Conservation (phyloP, 177 flowering plant genomes). For the Telopea speciosissima region DNA sequence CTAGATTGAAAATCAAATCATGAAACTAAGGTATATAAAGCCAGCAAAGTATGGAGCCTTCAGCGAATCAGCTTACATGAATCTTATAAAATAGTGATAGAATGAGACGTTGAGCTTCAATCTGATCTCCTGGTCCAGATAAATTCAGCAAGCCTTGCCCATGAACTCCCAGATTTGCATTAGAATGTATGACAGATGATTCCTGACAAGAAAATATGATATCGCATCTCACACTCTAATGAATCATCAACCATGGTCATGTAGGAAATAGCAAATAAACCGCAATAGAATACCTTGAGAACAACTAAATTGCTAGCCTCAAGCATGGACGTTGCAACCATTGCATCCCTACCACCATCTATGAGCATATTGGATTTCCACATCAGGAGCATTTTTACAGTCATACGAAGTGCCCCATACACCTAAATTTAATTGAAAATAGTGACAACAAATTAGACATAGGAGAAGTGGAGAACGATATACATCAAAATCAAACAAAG, state of each 20-base stretch:
- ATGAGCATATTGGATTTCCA: conserved; percentile 88
- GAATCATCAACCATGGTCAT: conserved; percentile 36
- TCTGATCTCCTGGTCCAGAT: conserved; percentile 82
- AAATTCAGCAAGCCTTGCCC: conserved; percentile 94
- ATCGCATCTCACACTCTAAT: background rate
- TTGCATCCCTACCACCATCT: conserved; percentile 79
- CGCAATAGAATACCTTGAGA: conserved; percentile 54
- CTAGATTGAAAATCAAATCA: no score
- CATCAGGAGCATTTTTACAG: conserved; percentile 91
- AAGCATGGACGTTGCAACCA: conserved; percentile 81
- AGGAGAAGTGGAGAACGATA: background rate
- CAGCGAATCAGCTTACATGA: conserved; percentile 77
- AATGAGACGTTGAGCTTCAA: conserved; percentile 90
- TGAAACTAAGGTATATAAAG: no score
- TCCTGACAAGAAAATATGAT: conserved; percentile 35
- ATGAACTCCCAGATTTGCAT: conserved; percentile 94
- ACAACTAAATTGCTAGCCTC: conserved; percentile 93
- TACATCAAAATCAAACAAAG: background rate
- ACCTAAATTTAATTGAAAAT: conserved; percentile 41
- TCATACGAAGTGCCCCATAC: conserved; percentile 95
- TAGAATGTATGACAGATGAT: conserved; percentile 75
- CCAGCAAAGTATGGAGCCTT: background rate
- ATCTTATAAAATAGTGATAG: conserved; percentile 83
- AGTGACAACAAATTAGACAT: conserved; percentile 1
- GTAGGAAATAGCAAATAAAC: conserved; percentile 7